Conservation (phyloP, 805 yeast species). For the Monosporozyma solicola region DNA sequence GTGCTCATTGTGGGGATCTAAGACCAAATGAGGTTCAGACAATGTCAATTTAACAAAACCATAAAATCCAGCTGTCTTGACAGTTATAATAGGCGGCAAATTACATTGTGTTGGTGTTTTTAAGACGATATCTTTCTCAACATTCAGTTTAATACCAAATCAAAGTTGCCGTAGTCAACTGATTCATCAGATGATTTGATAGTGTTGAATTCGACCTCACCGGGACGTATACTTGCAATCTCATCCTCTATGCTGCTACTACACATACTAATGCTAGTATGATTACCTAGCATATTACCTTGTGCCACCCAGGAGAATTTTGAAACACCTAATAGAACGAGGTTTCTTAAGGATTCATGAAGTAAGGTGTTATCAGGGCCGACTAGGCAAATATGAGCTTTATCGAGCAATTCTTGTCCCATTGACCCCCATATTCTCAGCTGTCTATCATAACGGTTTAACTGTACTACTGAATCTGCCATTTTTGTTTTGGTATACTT, state of each 20-base stretch:
- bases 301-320: slow-evolving; percentile 42
- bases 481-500: neutral
- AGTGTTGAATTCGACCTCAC: neutral
- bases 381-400: slow-evolving; percentile 47
- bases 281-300: neutral
- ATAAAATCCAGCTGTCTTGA: slow-evolving; percentile 53
- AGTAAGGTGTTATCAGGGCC: slow-evolving; percentile 50
- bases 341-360: slow-evolving; percentile 66
- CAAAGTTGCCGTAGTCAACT: neutral
- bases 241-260: neutral
- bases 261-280: neutral
- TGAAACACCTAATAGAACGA: slow-evolving; percentile 59
- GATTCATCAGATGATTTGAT: neutral
- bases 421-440: slow-evolving; percentile 73
- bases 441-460: slow-evolving; percentile 72
- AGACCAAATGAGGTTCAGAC: slow-evolving; percentile 49
- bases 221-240: neutral
- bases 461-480: neutral
- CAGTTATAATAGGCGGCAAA: slow-evolving; percentile 46
- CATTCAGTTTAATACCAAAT: neutral
- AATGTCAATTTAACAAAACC: slow-evolving; percentile 47
- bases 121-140: neutral
- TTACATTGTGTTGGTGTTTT: neutral
- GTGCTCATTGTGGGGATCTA: slow-evolving; percentile 62
- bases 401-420: slow-evolving; percentile 60